Base-by-base conservation (phyloP, 2,329 filamentous ascomycete genomes). In the Botrytis tulipae region DNA sequence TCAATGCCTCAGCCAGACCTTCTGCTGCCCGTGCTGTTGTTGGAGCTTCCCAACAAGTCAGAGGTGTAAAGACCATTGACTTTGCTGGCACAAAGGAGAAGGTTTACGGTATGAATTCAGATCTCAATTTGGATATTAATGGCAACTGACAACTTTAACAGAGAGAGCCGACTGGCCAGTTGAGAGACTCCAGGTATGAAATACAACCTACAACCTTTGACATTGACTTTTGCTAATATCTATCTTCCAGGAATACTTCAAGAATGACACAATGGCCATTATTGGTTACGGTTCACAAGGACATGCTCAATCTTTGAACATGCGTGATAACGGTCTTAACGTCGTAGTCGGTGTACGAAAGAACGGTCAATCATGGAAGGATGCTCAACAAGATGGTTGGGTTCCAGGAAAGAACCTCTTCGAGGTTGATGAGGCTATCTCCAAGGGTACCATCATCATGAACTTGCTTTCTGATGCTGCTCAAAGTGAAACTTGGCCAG, bases 341-440 rank as follows among this genome's bases (percentile, higher is more conserved):
- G 96, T 99, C 86, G 98, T 99, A 83, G 89, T 99, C 81, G 96
- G 96, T 89, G 96, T 99, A 83, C 93, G 96, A 83, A 98, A 98
- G 92, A 92, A 96, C 85, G 96, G 96, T 84, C 91, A 95, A 84
- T 98, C 96, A 80, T 99, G 96, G 96, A 94, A 97, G 87, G 96
- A 99, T 85, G 96, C 96, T 81, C 85, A 93, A 82, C 91, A 97
- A 86, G 96, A 99, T 86, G 96, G 96, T 86, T 99, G 96, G 96
- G 91, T 98, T 74, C 92, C 94, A 82, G 96, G 95, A 85, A 97
- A 95, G 90, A 99, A 98, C 91, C 91, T 99, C 80, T 99, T 99
- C 87, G 95, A 98, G 81, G 92, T 99, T 80, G 94, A 97, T 83
- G 95, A 97, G 87, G 96, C 96, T 84, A 98, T 99, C 86, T 86